Evolutionary conservation across 2,329 filamentous ascomycete genomes (phyloP), one percentile per base, ranked within the genome.

Genomic region (Pleurostoma richardsiae): DNA sequence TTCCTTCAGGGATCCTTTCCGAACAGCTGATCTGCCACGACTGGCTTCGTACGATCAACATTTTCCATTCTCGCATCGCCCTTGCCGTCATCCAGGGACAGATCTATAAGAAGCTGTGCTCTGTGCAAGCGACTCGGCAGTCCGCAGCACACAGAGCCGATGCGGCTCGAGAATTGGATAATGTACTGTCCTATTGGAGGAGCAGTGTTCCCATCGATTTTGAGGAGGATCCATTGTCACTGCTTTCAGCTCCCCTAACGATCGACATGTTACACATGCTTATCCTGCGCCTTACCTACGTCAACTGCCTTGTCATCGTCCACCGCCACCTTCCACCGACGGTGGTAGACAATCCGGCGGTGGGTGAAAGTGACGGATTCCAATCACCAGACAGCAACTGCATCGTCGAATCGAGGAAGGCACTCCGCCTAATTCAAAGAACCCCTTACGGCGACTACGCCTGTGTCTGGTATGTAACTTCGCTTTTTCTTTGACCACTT

Each of bases 61-160:
- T 45, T 30, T 45, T 45, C 29, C 39, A 45, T 19, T 29, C 43
- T 29, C 43, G 43, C 3, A 45, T 45, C 10, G 43, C 28, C 10
- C 43, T 45, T n/a, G 43, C 43, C 7, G 43, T 45, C 5, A 45
- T 59, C 28, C 57, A 61, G 42, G 57, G 57, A 29, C 52, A 54
- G 39, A 54, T 59, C 8, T 58, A 59, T 41, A 57, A 52, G 40
- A 46, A 46, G 7, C 43, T 58, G 0, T 52, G 46, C 30, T 56
- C 53, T 26, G 50, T 56, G 5, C 47, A 45, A 7, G 43, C 33
- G 33, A 36, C 42, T 4, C 10, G 30, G 11, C 42, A 44, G 31
- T 44, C 42, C 4, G n/a, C 19, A 4, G 5, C 10, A 36, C 42
- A 39, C 8, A 44, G 19, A 27, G 30, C 11, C 30, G 11, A 6